Conservation (phyloP, 129 eudicot species). For the Calendula officinalis region DNA sequence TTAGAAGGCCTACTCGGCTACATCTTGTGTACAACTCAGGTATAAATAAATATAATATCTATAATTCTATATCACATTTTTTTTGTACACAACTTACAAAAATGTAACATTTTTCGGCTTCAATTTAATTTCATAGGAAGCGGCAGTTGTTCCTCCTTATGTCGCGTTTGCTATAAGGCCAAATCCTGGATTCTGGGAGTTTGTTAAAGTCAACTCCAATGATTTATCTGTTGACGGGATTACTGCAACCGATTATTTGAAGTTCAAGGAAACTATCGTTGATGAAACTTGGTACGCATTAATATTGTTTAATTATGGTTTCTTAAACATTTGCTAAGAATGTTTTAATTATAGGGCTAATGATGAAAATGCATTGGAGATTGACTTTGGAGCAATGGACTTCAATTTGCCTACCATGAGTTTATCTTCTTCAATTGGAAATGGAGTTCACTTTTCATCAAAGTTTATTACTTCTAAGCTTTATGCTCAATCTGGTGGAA, state of each 20-base stretch:
- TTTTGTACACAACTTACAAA: neutral
- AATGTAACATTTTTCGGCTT: neutral
- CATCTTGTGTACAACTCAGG: slow-evolving; percentile 93
- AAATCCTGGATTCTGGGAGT: slow-evolving; percentile 94
- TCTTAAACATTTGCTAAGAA: neutral
- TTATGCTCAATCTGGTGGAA: slow-evolving; percentile 39
- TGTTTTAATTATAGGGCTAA: slow-evolving; percentile 66
- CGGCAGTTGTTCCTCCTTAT: slow-evolving; percentile 85
- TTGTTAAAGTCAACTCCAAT: slow-evolving; percentile 71
- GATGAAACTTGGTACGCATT: slow-evolving; percentile 72
- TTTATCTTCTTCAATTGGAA: slow-evolving; percentile 81
- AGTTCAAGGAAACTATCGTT: slow-evolving; percentile 67
- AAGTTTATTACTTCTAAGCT: slow-evolving; percentile 78
- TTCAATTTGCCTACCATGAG: slow-evolving; percentile 71
- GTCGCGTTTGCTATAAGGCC: slow-evolving; percentile 92
- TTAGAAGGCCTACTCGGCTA: slow-evolving; percentile 86
- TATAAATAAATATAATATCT: neutral
- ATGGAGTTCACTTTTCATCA: slow-evolving; percentile 66
- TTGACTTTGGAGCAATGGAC: slow-evolving; percentile 92
- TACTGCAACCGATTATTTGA: slow-evolving; percentile 68
- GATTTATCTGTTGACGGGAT: slow-evolving; percentile 88
- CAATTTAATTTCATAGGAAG: slow-evolving; percentile 54
- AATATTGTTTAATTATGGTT: neutral
- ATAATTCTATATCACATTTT: too few species aligned
- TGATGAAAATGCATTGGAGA: slow-evolving; percentile 81